Percentiles rank a stretch among this genome's conserved stretches.
These are phyloP conservation scores for Cladosporium austrohemisphaericum DNA, from an alignment of 2,329 filamentous ascomycete genomes.

Conservation along the genomic window DNA sequence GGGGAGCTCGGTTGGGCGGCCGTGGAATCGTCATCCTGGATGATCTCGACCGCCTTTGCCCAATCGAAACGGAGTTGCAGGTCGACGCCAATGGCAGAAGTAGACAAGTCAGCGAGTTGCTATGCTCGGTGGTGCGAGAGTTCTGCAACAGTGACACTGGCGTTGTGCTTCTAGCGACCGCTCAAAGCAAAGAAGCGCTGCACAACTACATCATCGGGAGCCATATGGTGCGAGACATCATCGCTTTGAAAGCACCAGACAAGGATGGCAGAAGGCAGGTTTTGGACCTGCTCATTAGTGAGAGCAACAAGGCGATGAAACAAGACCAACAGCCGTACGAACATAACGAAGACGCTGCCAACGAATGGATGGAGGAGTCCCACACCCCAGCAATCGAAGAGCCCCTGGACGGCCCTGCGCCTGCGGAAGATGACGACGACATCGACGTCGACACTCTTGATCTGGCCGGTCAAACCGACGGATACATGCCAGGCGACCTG, in stretches of 20 bases:
- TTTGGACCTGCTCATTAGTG: slow-evolving; percentile 69
- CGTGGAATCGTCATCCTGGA: slow-evolving; percentile 82
- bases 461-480: slow-evolving; percentile 88
- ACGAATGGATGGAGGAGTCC: slow-evolving; percentile 69
- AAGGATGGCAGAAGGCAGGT: slow-evolving; percentile 85
- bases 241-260: slow-evolving; percentile 83
- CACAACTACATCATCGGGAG: slow-evolving; percentile 88
- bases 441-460: slow-evolving; percentile 83
- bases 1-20: slow-evolving; percentile 84
- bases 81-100: slow-evolving; percentile 92
- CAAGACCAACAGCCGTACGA: slow-evolving; percentile 16
- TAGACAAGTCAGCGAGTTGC: slow-evolving; percentile 83
- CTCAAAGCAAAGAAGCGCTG: slow-evolving; percentile 86
- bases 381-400: slow-evolving; percentile 48
- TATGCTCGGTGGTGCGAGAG: slow-evolving; percentile 77
- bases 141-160: slow-evolving; percentile 76
- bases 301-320: slow-evolving; percentile 19
- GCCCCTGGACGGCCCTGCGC: slow-evolving; percentile 28
- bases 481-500: slow-evolving; percentile 96
- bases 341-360: slow-evolving; percentile 19
- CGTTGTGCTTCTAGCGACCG: slow-evolving; percentile 84
- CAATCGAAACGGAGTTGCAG: slow-evolving; percentile 89
- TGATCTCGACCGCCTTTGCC: slow-evolving; percentile 88
- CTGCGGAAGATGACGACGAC: slow-evolving; percentile 55
- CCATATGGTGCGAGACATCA: slow-evolving; percentile 86